phyloP scores from a whole-genome alignment of 1,284 basidiomycete genomes.

The Grifola frondosa region DNA sequence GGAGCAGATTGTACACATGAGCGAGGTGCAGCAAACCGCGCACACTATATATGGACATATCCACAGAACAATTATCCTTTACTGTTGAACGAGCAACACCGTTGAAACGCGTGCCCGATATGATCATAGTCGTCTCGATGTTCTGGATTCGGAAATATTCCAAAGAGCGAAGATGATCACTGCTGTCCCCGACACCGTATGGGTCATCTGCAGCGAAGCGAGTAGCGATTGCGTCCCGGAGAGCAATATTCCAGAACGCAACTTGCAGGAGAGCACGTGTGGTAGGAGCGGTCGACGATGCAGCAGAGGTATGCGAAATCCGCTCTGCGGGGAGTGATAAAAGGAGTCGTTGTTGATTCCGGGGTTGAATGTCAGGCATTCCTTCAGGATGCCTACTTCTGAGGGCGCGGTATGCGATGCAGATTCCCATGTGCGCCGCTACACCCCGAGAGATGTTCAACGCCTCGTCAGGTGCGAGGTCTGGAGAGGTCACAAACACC shows the following conservation, averaged over 20 bases:
- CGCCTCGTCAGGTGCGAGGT: conserved; percentile 72
- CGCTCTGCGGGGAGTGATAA: conserved; percentile 62
- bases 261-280: conserved; percentile 42
- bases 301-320: conserved; percentile 43
- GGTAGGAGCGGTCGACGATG: conserved; percentile 24
- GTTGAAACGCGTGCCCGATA: conserved; percentile 34
- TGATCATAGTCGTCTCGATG: conserved; percentile 37
- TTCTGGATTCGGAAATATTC: conserved; percentile 51
- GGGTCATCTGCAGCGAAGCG: conserved; percentile 64
- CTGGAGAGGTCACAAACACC: conserved; percentile 70
- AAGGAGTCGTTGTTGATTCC: conserved; percentile 46
- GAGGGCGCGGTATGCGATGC: conserved; percentile 63
- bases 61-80: conserved; percentile 25
- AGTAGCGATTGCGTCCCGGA: conserved; percentile 63
- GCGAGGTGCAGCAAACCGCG: conserved; percentile 42
- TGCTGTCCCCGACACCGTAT: conserved; percentile 46
- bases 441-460: conserved; percentile 72
- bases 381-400: conserved; percentile 45
- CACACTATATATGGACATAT: conserved; percentile 18
- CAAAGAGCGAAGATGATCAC: conserved; percentile 40
- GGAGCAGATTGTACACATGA: conserved; percentile 72
- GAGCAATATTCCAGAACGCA: conserved; percentile 44
- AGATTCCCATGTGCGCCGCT: conserved; percentile 58
- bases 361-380: conserved; percentile 39
- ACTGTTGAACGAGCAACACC: conserved; percentile 14